Conservation (phyloP, 495 filamentous ascomycete genomes). For the Hypoxylon fragiforme region DNA sequence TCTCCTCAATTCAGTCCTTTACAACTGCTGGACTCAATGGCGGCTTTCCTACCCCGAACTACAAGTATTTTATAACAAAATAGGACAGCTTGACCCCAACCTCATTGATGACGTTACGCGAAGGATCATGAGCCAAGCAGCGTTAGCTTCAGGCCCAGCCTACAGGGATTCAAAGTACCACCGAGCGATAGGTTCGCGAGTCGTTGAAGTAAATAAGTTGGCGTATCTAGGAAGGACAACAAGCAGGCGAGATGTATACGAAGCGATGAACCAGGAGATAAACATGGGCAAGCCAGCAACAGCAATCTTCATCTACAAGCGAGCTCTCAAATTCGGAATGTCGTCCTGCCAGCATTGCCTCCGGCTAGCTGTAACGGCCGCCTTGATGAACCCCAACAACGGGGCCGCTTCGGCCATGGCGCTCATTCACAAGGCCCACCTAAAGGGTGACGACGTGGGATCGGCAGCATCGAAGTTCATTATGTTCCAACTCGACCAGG, state of each 20-base stretch:
- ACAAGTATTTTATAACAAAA: conserved; percentile 39
- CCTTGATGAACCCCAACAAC: conserved; percentile 26
- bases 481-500: conserved; percentile 35
- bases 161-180: not conserved
- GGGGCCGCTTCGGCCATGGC: conserved; percentile 27
- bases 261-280: conserved; percentile 45
- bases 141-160: conserved; percentile 26
- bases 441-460: conserved; percentile 40
- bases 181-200: conserved; percentile 11
- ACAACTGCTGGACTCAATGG: conserved; percentile 40
- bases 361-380: conserved; percentile 46
- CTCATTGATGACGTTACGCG: conserved; percentile 40
- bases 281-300: conserved; percentile 13
- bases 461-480: conserved; percentile 34
- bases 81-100: conserved; percentile 35
- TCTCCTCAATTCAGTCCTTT: conserved; percentile 49
- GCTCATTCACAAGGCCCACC: conserved; percentile 40
- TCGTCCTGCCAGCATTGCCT: conserved; percentile 37
- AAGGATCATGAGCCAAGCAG: conserved; percentile 44
- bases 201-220: conserved; percentile 18
- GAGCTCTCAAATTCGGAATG: conserved; percentile 37
- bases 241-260: conserved; percentile 34
- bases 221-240: conserved; percentile 31
- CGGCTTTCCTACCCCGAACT: conserved; percentile 46
- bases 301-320: conserved; percentile 44